phyloP scores from a whole-genome alignment of 352 stramenopile species.

The Phytopythium chamaehyphon region DNA sequence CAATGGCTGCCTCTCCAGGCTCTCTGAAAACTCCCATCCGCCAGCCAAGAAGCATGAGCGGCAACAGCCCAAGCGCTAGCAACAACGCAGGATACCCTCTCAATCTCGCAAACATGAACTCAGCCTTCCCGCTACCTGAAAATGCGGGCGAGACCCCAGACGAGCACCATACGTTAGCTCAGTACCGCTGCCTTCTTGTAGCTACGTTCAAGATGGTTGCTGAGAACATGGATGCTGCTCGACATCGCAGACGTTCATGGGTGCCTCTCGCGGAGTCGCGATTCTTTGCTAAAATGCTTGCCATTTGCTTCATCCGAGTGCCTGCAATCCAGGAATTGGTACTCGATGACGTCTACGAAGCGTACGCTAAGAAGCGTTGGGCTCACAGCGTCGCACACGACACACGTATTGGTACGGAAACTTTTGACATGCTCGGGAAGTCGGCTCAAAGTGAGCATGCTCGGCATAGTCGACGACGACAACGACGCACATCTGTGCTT shows the following conservation, averaged over 20 bases:
- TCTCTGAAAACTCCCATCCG: slow-evolving; percentile 3
- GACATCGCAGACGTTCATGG: slow-evolving; percentile 36
- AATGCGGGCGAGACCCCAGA: slow-evolving; percentile 31
- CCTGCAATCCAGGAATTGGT: slow-evolving; percentile 47
- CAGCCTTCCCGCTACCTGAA: not conserved
- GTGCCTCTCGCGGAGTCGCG: slow-evolving; percentile 52
- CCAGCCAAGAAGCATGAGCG: not conserved
- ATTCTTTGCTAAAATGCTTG: slow-evolving; percentile 67
- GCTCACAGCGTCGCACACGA: slow-evolving; percentile 25
- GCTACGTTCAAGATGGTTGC: slow-evolving; percentile 73
- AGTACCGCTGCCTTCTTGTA: slow-evolving; percentile 66
- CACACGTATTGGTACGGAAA: slow-evolving; percentile 18
- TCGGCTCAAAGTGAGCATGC: no score
- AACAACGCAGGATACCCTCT: slow-evolving; percentile 15
- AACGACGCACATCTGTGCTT: slow-evolving; percentile 29
- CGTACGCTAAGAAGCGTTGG: slow-evolving; percentile 53
- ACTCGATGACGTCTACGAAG: slow-evolving; percentile 46
- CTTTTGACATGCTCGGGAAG: not conserved
- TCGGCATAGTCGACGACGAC: not conserved
- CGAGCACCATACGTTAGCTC: slow-evolving; percentile 46
- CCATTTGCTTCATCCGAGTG: slow-evolving; percentile 67
- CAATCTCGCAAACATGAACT: slow-evolving; percentile 4
- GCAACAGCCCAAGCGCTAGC: slow-evolving; percentile 8
- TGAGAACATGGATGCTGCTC: slow-evolving; percentile 50
- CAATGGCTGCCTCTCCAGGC: not conserved